These are phyloP conservation scores for Bothriochloa decipiens DNA, from an alignment of 176 grass and related monocot species.

Conservation along the genomic window DNA sequence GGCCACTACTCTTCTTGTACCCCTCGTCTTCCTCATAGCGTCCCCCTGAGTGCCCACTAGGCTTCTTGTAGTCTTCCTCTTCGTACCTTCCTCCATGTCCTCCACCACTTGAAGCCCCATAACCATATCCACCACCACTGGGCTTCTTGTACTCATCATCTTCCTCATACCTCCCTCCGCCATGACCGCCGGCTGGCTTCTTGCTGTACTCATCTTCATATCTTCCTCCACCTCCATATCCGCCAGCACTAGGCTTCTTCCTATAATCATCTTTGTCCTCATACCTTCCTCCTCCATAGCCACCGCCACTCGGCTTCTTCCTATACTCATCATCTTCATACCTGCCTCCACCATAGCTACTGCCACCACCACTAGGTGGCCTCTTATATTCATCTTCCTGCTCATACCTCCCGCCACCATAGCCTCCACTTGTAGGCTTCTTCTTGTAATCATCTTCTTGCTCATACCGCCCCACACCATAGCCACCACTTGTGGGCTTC, in stretches of 20 bases:
- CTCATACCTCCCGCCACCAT: constrained; percentile 40
- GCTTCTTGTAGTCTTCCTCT: constrained; percentile 53
- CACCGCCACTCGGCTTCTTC: constrained; percentile 44
- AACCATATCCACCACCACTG: constrained; percentile 40
- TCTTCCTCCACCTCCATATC: constrained; percentile 43
- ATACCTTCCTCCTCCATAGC: constrained; percentile 47
- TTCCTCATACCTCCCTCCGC: constrained; percentile 48
- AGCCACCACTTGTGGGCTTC: constrained; percentile 34
- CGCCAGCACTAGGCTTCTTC: constrained; percentile 45
- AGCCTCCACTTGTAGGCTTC: constrained; percentile 31
- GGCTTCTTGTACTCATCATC: constrained; percentile 47
- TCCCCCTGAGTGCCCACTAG: constrained; percentile 28
- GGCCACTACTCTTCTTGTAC: constrained; percentile 52
- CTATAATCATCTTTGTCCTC: constrained; percentile 48
- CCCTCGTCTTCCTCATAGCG: constrained; percentile 48
- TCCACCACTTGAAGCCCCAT: constrained; percentile 42
- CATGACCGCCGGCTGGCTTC: constrained; percentile 36
- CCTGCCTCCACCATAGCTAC: constrained; percentile 27
- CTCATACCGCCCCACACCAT: constrained; percentile 47
- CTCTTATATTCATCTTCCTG: constrained; percentile 50
- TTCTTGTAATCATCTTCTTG: constrained; percentile 43
- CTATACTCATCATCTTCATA: constrained; percentile 44
- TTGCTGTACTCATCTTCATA: constrained; percentile 51
- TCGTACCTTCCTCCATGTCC: constrained; percentile 48
- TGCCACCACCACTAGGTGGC: constrained; percentile 22